A percentile compares a stretch with the other conserved stretches of the same genome.
phyloP scores from a whole-genome alignment of 805 yeast genomes.

The Wickerhamiella kurtzmanii region DNA sequence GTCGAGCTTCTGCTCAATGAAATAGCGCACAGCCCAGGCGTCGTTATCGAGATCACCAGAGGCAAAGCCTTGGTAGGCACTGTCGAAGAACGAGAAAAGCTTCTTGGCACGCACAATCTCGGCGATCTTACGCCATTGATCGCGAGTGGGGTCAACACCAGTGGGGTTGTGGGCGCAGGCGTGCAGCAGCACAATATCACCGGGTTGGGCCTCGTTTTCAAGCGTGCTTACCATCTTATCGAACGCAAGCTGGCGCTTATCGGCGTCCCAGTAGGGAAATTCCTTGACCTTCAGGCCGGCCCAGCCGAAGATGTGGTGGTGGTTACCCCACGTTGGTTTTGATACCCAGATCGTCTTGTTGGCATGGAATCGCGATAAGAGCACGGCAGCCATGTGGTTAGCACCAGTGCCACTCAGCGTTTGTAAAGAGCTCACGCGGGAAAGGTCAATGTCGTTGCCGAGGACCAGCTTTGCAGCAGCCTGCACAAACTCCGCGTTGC shows the following conservation, averaged over 20 bases:
- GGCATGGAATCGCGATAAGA: constrained; percentile 40
- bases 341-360: constrained; percentile 50
- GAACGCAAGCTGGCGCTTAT: constrained; percentile 56
- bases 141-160: constrained; percentile 76
- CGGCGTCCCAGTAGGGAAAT: constrained; percentile 80
- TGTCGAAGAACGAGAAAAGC: constrained; percentile 72
- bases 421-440: constrained; percentile 49
- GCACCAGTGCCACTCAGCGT: constrained; percentile 86
- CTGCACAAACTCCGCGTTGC: constrained; percentile 51
- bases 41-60: constrained; percentile 72
- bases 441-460: constrained; percentile 46
- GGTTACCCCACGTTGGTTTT: constrained; percentile 97
- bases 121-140: constrained; percentile 68
- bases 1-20: constrained; percentile 30
- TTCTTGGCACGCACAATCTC: constrained; percentile 44
- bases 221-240: constrained; percentile 54
- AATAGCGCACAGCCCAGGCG: constrained; percentile 39
- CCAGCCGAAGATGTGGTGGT: constrained; percentile 62
- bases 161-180: constrained; percentile 98
- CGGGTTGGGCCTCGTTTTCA: constrained; percentile 45
- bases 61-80: constrained; percentile 93
- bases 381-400: constrained; percentile 70
- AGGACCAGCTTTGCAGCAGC: constrained; percentile 60
- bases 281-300: constrained; percentile 52
- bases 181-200: constrained; percentile 73